Evolutionary conservation across 192 early-diverging fungal species (phyloP), one percentile per base, ranked within the genome.

Genomic region (Fimicolochytrium jonesii): DNA sequence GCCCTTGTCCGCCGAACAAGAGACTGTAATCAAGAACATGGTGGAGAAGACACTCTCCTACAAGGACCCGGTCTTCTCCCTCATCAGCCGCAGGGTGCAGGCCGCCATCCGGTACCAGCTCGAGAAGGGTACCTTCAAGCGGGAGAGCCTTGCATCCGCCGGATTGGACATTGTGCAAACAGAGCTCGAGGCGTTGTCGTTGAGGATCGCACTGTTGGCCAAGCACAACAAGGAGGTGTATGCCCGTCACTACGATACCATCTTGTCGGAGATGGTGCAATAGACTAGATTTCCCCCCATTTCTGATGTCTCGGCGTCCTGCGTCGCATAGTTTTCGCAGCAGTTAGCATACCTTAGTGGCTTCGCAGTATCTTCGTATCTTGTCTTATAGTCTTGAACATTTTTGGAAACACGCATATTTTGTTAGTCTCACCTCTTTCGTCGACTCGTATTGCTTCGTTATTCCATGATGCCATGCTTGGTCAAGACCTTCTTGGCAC

Each of bases 141-240:
- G 66, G 26, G 79, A 73, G 22, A 33, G 26, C 15, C 59, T 86
- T 47, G 69, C 51, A 25, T 78, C 73, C 55, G 54, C 71, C 32
- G 86, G 86, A 4, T 30, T 88, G 43, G 78, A 77, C 26, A 6
- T 66, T 2, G 65, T 88, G 5, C 61, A 59, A 34, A 65, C 29
- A 3, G 81, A 85, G 52, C 64, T 88, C 37, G 77, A 83, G 44
- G 59, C 45, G 10, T 62, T 86, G 28, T 69, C 70, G 37, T 25
- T 36, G 11, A 62, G 64, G 53, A 53, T 86, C 41, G 67, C 68
- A 29, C 60, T 66, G 41, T 55, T 87, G 61, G 70, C 67, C 17
- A 75, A 75, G 52, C 84, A 86, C 46, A 86, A 86, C 69, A 78
- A 76, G 20, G 66, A 77, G 58, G 86, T 87, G 2, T 78, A 83